These are phyloP conservation scores for Mayamaea pseudoterrestris DNA, from an alignment of 108 stramenopile species.

Conservation along the genomic window DNA sequence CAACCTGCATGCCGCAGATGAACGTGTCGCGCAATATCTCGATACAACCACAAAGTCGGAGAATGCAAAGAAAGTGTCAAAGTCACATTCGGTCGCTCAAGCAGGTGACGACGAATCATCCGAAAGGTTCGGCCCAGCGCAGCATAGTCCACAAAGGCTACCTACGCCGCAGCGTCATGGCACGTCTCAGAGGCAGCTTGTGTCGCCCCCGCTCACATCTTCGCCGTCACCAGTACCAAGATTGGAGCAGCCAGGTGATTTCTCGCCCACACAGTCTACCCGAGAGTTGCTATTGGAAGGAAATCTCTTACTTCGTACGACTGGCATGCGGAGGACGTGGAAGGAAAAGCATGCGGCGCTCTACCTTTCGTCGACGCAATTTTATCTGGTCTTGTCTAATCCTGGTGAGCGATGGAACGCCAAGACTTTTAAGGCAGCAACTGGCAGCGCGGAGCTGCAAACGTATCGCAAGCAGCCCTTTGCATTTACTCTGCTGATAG, in stretches of 20 bases:
- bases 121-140: background rate
- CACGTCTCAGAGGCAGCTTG: too few species aligned
- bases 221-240: too few species aligned
- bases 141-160: too few species aligned
- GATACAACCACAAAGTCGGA: conserved; percentile 3
- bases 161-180: too few species aligned
- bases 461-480: conserved; percentile 13
- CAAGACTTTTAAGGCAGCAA: conserved; percentile 19
- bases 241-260: too few species aligned
- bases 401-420: conserved; percentile 10
- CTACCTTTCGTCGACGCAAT: conserved; percentile 16
- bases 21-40: conserved; percentile 23
- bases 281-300: conserved; percentile 6
- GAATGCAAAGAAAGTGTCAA: background rate
- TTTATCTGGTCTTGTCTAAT: background rate
- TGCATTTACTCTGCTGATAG: conserved; percentile 20
- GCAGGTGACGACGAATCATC: background rate
- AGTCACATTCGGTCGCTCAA: background rate
- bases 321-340: conserved; percentile 7
- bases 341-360: conserved; percentile 11
- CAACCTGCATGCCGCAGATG: conserved; percentile 27
- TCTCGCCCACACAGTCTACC: too few species aligned
- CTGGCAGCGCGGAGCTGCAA: conserved; percentile 4
- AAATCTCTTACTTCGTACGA: conserved; percentile 23
- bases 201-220: too few species aligned